These are phyloP conservation scores for Mallotus japonicus DNA, from an alignment of 441 rosid species.

Conservation along the genomic window DNA sequence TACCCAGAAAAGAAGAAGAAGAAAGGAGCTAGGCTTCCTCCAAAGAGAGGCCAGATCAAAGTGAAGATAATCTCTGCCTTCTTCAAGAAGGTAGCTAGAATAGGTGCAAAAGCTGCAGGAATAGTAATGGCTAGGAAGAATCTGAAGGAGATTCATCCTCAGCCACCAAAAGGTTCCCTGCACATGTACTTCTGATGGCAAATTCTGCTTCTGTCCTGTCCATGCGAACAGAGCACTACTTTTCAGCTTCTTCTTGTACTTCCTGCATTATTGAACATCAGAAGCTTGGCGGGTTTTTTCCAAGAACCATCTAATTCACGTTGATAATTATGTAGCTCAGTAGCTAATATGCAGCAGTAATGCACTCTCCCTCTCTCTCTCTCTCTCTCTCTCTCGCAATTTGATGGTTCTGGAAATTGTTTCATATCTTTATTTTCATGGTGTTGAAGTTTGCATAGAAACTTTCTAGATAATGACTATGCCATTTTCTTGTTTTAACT, in stretches of 20 bases:
- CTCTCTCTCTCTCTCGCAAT: no score
- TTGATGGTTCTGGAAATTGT: no score
- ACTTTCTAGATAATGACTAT: no score
- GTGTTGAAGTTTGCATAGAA: no score
- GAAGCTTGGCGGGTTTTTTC: not conserved
- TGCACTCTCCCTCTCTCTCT: not conserved
- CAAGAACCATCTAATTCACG: not conserved
- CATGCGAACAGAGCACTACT: not conserved
- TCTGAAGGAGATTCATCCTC: not conserved
- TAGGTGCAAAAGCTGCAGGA: conserved; percentile 8
- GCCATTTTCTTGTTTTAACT: not conserved
- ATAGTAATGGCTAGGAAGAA: conserved; percentile 20
- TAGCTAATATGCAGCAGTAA: no score
- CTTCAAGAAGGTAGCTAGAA: conserved; percentile 14
- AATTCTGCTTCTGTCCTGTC: no score
- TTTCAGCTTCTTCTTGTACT: not conserved
- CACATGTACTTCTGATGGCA: not conserved
- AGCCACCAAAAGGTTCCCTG: conserved; percentile 3
- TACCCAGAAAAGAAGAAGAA: conserved; percentile 13
- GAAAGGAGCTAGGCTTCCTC: conserved; percentile 28
- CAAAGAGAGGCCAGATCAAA: conserved; percentile 40
- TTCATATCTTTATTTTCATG: no score
- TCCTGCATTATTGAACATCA: not conserved
- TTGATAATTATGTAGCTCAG: not conserved
- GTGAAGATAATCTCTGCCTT: conserved; percentile 22